Evolutionary conservation across 2,329 filamentous ascomycete genomes (phyloP), one percentile per base, ranked within the genome.

Genomic region (Ramularia collo-cygni): DNA sequence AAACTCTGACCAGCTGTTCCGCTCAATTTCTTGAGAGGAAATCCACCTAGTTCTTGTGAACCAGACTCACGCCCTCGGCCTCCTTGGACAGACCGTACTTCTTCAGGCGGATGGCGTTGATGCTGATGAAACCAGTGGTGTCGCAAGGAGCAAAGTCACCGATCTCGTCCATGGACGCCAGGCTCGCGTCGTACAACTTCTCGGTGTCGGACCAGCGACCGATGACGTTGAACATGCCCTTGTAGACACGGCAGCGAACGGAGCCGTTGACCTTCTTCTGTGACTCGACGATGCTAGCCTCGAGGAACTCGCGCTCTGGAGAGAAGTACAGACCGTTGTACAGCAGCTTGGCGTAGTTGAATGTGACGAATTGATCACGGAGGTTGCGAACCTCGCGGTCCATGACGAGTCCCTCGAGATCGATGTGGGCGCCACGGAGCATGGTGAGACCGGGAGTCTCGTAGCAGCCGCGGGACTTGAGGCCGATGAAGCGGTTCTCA

Each of bases 381-480:
- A 85, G 72, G 47, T 77, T 72, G 51, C 81, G 77, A 42, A 85
- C 76, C 59, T 83, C 74, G 50, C 77, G 71, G 62, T 84, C 81
- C 61, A 85, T 68, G 43, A 80, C 77, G 29, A 85, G 71, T 59
- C 79, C 79, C 59, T 82, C 76, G 37, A 79, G 64, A 56, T 81
- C 77, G 48, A 80, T 60, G 62, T 79, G 76, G 2, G 75, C 75
- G 36, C 67, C 61, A 40, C 75, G 70, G 30, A 78, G 71, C 55
- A 69, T 69, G 27, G 70, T 75, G 28, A 80, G 64, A 42, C 69
- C 76, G 1, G 76, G 76, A 8, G 76, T 74, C 58, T 89, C 85
- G 70, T 89, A 89, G 71, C 84, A 89, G 55, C 85, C 85, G 56
- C 85, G 78, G 52, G 75, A 81, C 72, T 89, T 89, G 55, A 89